Base-by-base conservation (phyloP, 2,329 filamentous ascomycete species). In the Geosmithia putterillii region DNA sequence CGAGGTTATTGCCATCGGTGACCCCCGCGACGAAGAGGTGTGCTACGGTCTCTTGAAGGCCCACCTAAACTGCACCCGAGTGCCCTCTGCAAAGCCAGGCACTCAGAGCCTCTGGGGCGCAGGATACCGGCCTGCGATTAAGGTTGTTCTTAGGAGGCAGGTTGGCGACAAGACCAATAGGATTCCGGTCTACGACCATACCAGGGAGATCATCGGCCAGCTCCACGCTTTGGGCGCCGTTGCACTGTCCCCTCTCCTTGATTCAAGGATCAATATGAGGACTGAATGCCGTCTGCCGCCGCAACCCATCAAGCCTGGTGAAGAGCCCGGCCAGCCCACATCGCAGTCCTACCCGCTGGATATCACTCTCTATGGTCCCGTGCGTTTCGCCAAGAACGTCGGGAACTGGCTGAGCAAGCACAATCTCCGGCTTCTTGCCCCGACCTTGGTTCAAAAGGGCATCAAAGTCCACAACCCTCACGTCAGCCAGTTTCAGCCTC, bases 381-480 rank as follows among this genome's bases (percentile, higher is more conserved):
- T 80, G 34, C 81, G 77, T 45, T 73, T 75, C 47, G 79, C 75
- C 3, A 67, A 69, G 10, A 66, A 71, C 9, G 74, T 95, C 35
- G 89, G 86, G 2, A 74, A 65, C 42, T 75, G 77, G 45, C 69
- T 95, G 42, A 54, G 47, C 46, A 78, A 78, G 49, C 73, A 73
- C 48, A 75, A 80, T 46, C 61, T 92, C 18, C 81, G 75, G 62
- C 69, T 96, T 10, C 67, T 77, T 34, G 75, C 70, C 42, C 88
- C 77, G 14, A 70, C 76, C 35, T 73, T 76, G 42, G 73, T 84
- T 7, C 79, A 86, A 45, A 70, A 72, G 44, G 83, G 82, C 10
- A 75, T 83, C 43, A 75, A 79, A 40, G 75, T 92, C 15, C 74
- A 77, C 58, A 94, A 95, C 50, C 89, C 90, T 0, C 85, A 94